These are phyloP conservation scores for Solanum chilense DNA, from an alignment of 257 asterid species.

Conservation along the genomic window DNA sequence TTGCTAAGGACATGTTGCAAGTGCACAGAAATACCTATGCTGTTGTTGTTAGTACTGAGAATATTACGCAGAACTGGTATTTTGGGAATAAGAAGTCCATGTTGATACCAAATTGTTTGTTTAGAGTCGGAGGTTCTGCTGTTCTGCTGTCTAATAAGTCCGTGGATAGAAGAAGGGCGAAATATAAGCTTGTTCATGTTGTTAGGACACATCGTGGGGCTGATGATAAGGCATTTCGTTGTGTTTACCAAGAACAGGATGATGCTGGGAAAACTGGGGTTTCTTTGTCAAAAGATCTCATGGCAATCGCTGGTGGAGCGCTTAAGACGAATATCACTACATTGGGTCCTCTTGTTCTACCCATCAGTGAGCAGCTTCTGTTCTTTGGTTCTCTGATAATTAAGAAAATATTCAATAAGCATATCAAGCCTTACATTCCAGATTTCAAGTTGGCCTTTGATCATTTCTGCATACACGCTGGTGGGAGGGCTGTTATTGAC, in stretches of 20 bases:
- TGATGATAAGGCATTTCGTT: slow-evolving; percentile 58
- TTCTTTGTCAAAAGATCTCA: slow-evolving; percentile 64
- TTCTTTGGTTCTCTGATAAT: slow-evolving; percentile 46
- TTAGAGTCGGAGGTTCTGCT: slow-evolving; percentile 66
- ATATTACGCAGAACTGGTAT: slow-evolving; percentile 77
- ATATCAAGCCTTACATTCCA: slow-evolving; percentile 62
- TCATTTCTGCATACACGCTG: slow-evolving; percentile 81
- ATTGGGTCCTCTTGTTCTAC: slow-evolving; percentile 63
- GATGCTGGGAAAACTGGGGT: slow-evolving; percentile 50
- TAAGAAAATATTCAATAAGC: slow-evolving; percentile 44
- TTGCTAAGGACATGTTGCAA: slow-evolving; percentile 65
- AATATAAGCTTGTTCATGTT: slow-evolving; percentile 65
- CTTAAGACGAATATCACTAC: slow-evolving; percentile 71
- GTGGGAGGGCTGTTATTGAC: slow-evolving; percentile 79
- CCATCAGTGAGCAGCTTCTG: slow-evolving; percentile 70
- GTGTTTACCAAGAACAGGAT: slow-evolving; percentile 69
- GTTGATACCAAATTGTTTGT: slow-evolving; percentile 74
- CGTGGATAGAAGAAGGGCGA: slow-evolving; percentile 37
- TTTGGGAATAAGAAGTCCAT: slow-evolving; percentile 65
- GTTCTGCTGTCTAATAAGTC: slow-evolving; percentile 51
- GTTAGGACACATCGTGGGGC: slow-evolving; percentile 77
- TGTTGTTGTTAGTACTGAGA: slow-evolving; percentile 60
- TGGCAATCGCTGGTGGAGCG: slow-evolving; percentile 79
- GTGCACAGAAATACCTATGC: slow-evolving; percentile 69
- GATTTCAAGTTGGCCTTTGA: slow-evolving; percentile 75